Percentiles rank a stretch among this genome's conserved stretches.
phyloP scores from a whole-genome alignment of 805 yeast genomes.

The Peterozyma xylosa region DNA sequence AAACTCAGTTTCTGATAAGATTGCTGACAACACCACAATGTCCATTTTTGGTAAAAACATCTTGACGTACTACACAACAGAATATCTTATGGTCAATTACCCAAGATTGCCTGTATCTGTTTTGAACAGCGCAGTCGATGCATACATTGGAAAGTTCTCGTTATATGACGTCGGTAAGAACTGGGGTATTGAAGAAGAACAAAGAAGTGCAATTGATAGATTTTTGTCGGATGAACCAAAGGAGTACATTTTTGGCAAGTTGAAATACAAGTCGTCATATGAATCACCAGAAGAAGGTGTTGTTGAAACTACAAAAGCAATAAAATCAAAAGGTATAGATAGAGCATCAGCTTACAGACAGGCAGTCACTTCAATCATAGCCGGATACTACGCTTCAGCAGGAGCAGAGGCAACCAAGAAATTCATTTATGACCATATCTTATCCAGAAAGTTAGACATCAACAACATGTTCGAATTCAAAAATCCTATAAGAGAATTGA shows the following conservation, averaged over 20 bases:
- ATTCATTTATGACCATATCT: slow-evolving; percentile 67
- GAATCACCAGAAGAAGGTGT: slow-evolving; percentile 43
- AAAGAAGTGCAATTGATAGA: slow-evolving; percentile 53
- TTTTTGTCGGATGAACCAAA: slow-evolving; percentile 63
- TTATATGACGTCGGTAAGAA: slow-evolving; percentile 58
- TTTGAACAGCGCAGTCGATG: slow-evolving; percentile 66
- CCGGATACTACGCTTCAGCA: slow-evolving; percentile 70
- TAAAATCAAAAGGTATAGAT: slow-evolving; percentile 20
- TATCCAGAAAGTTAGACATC: slow-evolving; percentile 77
- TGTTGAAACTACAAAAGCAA: slow-evolving; percentile 28
- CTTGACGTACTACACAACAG: slow-evolving; percentile 67
- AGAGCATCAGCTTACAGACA: slow-evolving; percentile 44
- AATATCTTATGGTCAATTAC: slow-evolving; percentile 63
- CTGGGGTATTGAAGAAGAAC: slow-evolving; percentile 90
- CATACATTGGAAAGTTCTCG: slow-evolving; percentile 63
- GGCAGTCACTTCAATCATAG: slow-evolving; percentile 76
- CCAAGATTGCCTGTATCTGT: slow-evolving; percentile 87
- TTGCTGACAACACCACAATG: slow-evolving; percentile 71
- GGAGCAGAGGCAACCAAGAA: slow-evolving; percentile 57
- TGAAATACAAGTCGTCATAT: slow-evolving; percentile 34
- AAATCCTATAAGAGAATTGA: slow-evolving; percentile 80
- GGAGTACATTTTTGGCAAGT: slow-evolving; percentile 61
- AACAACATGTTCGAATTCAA: slow-evolving; percentile 69
- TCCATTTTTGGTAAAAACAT: slow-evolving; percentile 77
- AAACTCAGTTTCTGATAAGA: slow-evolving; percentile 25